A percentile compares a stretch with the other conserved stretches of the same genome.
Conservation (phyloP, 2,329 filamentous ascomycete species). For the Cordyceps sp. region DNA sequence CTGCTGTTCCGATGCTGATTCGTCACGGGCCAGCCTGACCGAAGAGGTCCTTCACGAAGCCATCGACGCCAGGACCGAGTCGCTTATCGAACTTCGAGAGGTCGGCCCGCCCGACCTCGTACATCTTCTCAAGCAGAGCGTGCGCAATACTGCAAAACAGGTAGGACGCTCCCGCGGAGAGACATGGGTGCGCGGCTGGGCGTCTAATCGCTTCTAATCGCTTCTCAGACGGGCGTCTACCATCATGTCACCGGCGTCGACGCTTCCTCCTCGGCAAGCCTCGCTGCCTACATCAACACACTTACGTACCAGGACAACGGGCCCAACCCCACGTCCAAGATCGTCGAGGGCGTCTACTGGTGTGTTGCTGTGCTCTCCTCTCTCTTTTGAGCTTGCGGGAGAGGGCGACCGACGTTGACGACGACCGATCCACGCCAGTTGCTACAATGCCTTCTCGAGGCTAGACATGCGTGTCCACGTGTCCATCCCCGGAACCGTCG, state of each 20-base stretch:
- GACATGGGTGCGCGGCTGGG: constrained; percentile 1
- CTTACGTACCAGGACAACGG: constrained; percentile 80
- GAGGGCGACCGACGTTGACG: neutral
- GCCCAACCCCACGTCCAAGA: constrained; percentile 56
- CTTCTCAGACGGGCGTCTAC: constrained; percentile 65
- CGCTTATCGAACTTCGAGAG: constrained; percentile 71
- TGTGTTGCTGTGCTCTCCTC: constrained; percentile 21
- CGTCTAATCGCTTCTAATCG: constrained; percentile 5
- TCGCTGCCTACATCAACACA: constrained; percentile 97
- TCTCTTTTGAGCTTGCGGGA: too few species aligned
- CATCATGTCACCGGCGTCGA: constrained; percentile 97
- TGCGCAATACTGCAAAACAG: constrained; percentile 39
- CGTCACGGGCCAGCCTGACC: constrained; percentile 76
- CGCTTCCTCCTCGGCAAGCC: constrained; percentile 88
- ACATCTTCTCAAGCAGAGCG: constrained; percentile 67
- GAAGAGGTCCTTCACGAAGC: constrained; percentile 87
- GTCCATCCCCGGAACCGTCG: constrained; percentile 87
- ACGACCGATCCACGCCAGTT: constrained; percentile 26
- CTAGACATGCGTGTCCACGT: constrained; percentile 98
- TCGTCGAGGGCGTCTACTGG: constrained; percentile 91
- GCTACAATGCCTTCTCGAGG: constrained; percentile 98
- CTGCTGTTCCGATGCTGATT: too few species aligned
- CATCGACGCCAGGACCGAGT: constrained; percentile 83
- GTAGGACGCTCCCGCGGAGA: constrained; percentile 14
- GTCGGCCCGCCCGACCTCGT: constrained; percentile 91